Evolutionary conservation across 148 eudicot species (phyloP).

Genomic region (Bassia scoparia): DNA sequence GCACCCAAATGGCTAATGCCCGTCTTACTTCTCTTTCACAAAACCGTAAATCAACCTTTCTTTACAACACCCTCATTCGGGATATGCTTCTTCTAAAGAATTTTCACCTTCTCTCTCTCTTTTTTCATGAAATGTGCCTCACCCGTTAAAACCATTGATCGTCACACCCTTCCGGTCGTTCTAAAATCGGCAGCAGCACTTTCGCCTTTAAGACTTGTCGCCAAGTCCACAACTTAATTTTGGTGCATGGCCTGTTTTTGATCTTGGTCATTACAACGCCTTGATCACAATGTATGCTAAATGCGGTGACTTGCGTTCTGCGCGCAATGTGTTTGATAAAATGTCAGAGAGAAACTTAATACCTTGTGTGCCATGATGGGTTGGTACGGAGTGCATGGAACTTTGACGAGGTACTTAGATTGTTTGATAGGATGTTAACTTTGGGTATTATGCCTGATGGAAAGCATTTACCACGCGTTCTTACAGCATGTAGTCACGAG

Average conservation of each 20-base stretch:
- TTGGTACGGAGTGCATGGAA: slow-evolving; percentile 45
- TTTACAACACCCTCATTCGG: slow-evolving; percentile 52
- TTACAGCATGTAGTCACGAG: slow-evolving; percentile 54
- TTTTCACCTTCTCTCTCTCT: slow-evolving; percentile 33
- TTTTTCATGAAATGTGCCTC: slow-evolving; percentile 36
- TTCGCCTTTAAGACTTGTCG: slow-evolving; percentile 28
- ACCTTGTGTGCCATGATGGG: slow-evolving; percentile 50
- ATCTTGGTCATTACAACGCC: slow-evolving; percentile 40
- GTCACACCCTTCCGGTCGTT: slow-evolving; percentile 43
- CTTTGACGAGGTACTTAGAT: slow-evolving; percentile 31
- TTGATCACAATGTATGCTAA: slow-evolving; percentile 48
- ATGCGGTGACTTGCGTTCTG: slow-evolving; percentile 42
- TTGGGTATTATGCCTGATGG: slow-evolving; percentile 42
- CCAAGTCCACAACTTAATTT: slow-evolving; percentile 29
- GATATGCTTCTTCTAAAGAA: slow-evolving; percentile 30
- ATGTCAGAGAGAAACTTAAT: slow-evolving; percentile 37
- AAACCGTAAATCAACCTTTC: slow-evolving; percentile 44
- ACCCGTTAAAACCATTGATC: slow-evolving; percentile 33
- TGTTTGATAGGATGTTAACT: slow-evolving; percentile 39
- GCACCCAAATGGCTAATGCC: slow-evolving; percentile 42
- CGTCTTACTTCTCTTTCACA: slow-evolving; percentile 36
- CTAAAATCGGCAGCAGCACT: slow-evolving; percentile 40
- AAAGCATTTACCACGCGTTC: slow-evolving; percentile 35
- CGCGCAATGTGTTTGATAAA: slow-evolving; percentile 45
- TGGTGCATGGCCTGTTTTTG: slow-evolving; percentile 40